phyloP scores from a whole-genome alignment of 306 rosid species.

The Vigna nakashimae region DNA sequence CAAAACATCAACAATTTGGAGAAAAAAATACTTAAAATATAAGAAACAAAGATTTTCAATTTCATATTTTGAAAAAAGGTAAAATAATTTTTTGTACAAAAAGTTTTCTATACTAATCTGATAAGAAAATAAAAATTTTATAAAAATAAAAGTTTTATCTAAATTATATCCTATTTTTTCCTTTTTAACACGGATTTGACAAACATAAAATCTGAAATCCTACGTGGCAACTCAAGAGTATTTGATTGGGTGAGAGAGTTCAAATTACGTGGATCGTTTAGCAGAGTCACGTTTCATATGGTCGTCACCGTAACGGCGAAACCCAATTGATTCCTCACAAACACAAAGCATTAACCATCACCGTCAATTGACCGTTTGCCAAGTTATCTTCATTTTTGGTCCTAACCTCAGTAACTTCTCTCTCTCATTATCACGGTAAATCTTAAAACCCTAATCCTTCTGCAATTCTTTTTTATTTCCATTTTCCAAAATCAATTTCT shows the following conservation, averaged over 20 bases:
- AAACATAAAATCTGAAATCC: neutral
- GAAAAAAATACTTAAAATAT: no score
- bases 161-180: neutral
- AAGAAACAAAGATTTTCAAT: no score
- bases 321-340: neutral
- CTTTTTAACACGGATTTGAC: neutral
- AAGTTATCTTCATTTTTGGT: slow-evolving; percentile 45
- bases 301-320: slow-evolving; percentile 3
- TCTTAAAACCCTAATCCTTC: slow-evolving; percentile 71
- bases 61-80: no score
- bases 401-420: slow-evolving; percentile 2
- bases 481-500: slow-evolving; percentile 39
- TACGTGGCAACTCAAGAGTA: slow-evolving; percentile 40
- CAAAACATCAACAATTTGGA: no score
- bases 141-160: neutral
- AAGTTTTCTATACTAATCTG: no score
- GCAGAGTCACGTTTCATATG: neutral
- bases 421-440: slow-evolving; percentile 19
- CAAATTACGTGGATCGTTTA: slow-evolving; percentile 45
- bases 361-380: slow-evolving; percentile 24
- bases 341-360: neutral
- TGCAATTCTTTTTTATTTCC: neutral
- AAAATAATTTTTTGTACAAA: no score
- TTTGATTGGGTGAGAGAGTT: slow-evolving; percentile 50
- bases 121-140: no score